Conservation (phyloP, 306 rosid species). For the Corylus avellana region DNA sequence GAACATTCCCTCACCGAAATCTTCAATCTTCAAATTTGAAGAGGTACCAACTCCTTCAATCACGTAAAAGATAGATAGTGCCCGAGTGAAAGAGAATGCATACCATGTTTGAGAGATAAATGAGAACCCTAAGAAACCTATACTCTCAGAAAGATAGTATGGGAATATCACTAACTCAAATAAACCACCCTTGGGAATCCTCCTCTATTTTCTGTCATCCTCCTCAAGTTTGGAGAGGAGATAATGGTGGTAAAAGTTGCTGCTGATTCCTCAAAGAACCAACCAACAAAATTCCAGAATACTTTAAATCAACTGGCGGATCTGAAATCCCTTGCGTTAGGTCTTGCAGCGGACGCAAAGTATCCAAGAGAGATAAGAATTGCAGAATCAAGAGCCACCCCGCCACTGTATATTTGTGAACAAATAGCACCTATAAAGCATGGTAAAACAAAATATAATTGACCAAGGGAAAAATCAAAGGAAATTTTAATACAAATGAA, state of each 20-base stretch:
- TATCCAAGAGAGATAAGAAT: no score
- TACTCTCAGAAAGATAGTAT: conserved; percentile 76
- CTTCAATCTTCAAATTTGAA: conserved; percentile 62
- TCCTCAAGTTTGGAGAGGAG: conserved; percentile 63
- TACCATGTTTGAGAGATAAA: conserved; percentile 63
- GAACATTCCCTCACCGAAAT: conserved; percentile 37
- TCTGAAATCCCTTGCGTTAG: no score
- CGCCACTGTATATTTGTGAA: conserved; percentile 73
- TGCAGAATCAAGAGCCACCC: conserved; percentile 18
- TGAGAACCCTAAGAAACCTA: conserved; percentile 53
- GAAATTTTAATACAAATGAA: background rate
- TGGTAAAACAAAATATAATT: background rate
- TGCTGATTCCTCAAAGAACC: conserved; percentile 56
- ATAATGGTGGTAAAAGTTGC: conserved; percentile 72
- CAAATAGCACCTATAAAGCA: conserved; percentile 51
- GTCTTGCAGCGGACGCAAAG: no score
- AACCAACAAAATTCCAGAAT: background rate
- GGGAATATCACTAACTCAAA: conserved; percentile 72
- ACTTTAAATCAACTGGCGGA: no score
- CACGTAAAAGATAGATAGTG: conserved; percentile 46
- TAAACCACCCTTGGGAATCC: conserved; percentile 73
- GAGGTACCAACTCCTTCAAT: conserved; percentile 75
- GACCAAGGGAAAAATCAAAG: no score
- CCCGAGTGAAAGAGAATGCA: conserved; percentile 51
- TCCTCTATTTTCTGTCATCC: conserved; percentile 71